These are phyloP conservation scores for Fagus sylvatica DNA, from an alignment of 306 rosid species.

Conservation along the genomic window DNA sequence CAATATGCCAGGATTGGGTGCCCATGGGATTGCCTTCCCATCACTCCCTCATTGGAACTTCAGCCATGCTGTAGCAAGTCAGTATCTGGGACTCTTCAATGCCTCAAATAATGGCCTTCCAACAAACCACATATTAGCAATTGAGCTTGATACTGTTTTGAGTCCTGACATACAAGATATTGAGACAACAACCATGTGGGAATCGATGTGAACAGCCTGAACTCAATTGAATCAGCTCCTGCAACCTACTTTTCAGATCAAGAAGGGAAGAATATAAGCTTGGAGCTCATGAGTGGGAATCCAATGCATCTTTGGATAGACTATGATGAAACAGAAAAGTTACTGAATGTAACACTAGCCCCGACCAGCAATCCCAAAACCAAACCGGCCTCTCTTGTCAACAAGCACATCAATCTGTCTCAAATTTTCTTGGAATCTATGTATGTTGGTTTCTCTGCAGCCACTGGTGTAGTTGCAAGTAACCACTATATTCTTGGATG, in stretches of 20 bases:
- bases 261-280: neutral
- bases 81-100: neutral
- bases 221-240: conserved; percentile 6
- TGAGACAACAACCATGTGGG: conserved; percentile 27
- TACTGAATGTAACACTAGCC: conserved; percentile 21
- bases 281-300: conserved; percentile 26
- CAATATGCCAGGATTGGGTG: neutral
- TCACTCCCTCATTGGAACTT: conserved; percentile 28
- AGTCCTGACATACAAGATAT: neutral
- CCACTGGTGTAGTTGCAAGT: conserved; percentile 18
- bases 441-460: conserved; percentile 40
- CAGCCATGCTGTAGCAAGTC: neutral
- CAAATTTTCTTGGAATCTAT: conserved; percentile 19
- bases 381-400: conserved; percentile 26
- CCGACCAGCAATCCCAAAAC: conserved; percentile 20
- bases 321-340: neutral
- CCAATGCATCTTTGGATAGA: conserved; percentile 20
- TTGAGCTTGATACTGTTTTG: conserved; percentile 20
- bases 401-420: neutral
- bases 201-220: conserved; percentile 32
- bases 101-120: neutral
- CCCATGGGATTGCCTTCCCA: conserved; percentile 33
- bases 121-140: conserved; percentile 34
- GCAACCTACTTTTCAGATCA: conserved; percentile 15
- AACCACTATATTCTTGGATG: conserved; percentile 33